These are phyloP conservation scores for Vitis rotundifolia DNA, from an alignment of 164 flowering plant genomes.

Conservation along the genomic window DNA sequence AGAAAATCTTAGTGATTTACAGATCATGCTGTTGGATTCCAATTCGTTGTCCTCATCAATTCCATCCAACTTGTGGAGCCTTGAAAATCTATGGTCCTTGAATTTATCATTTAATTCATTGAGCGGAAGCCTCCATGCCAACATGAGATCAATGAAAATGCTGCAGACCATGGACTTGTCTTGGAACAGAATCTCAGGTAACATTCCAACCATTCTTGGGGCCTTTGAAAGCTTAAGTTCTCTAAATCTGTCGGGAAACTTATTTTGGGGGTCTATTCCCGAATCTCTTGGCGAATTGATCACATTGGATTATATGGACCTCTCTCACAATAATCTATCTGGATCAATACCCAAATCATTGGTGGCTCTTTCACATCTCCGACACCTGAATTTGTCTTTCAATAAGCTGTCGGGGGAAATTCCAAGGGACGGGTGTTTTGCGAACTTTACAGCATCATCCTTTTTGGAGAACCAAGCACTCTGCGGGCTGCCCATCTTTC, in stretches of 20 bases:
- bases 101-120: conserved; percentile 19
- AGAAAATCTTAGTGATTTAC: conserved; percentile 17
- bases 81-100: conserved; percentile 1
- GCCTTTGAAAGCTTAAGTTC: neutral
- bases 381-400: no score
- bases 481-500: conserved; percentile 8
- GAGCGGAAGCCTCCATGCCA: conserved; percentile 10
- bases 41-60: conserved; percentile 15
- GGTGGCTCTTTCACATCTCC: no score
- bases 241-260: neutral
- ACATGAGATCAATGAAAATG: conserved; percentile 10
- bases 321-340: no score
- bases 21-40: neutral
- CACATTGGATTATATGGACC: no score
- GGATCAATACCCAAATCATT: no score
- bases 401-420: no score
- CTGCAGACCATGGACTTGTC: conserved; percentile 7
- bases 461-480: conserved; percentile 10
- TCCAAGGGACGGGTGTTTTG: conserved; percentile 14
- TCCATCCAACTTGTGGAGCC: conserved; percentile 15
- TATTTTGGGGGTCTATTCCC: no score
- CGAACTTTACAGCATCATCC: conserved; percentile 8
- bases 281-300: no score
- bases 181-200: conserved; percentile 8
- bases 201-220: neutral